Percentiles rank a stretch among this genome's conserved stretches.
Conservation (phyloP, 2,329 filamentous ascomycete genomes). For the Clathrospora elynae region DNA sequence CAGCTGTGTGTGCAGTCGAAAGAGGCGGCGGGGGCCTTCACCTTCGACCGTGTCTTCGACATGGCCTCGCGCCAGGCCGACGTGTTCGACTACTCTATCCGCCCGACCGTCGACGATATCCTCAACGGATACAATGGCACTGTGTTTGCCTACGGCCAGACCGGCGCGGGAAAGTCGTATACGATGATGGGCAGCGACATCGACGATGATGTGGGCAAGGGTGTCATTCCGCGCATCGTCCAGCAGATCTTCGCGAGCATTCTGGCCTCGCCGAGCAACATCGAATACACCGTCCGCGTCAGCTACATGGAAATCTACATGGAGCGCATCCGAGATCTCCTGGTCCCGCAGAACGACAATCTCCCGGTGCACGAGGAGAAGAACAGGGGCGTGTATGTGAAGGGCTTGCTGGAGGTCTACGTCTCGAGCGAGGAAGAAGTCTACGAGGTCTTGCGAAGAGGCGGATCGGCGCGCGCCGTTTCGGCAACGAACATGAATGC, state of each 20-base stretch:
- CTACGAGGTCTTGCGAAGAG: conserved; percentile 93
- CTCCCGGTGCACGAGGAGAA: conserved; percentile 98
- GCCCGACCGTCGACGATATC: conserved; percentile 94
- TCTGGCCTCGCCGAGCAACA: conserved; percentile 85
- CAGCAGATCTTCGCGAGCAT: conserved; percentile 98
- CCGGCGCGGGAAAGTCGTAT: conserved; percentile 97
- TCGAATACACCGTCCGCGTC: conserved; percentile 97
- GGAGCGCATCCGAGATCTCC: conserved; percentile 93
- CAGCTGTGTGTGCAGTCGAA: conserved; percentile 64
- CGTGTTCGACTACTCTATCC: conserved; percentile 98
- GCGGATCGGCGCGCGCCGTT: conserved; percentile 86
- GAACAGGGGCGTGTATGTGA: conserved; percentile 93
- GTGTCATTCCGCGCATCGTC: conserved; percentile 95
- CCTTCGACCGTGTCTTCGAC: conserved; percentile 96
- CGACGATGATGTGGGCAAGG: conserved; percentile 83
- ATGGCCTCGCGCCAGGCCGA: conserved; percentile 89
- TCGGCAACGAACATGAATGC: conserved; percentile 99
- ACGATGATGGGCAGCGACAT: conserved; percentile 99
- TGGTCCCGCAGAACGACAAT: conserved; percentile 93
- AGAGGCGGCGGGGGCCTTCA: conserved; percentile 80
- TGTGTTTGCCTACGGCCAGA: conserved; percentile 98
- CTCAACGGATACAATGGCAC: conserved; percentile 99
- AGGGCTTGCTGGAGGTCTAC: conserved; percentile 91
- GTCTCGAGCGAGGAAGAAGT: conserved; percentile 95
- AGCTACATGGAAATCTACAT: conserved; percentile 99